phyloP scores from a whole-genome alignment of 106 monocot species.

The Cymbidium sinense region DNA sequence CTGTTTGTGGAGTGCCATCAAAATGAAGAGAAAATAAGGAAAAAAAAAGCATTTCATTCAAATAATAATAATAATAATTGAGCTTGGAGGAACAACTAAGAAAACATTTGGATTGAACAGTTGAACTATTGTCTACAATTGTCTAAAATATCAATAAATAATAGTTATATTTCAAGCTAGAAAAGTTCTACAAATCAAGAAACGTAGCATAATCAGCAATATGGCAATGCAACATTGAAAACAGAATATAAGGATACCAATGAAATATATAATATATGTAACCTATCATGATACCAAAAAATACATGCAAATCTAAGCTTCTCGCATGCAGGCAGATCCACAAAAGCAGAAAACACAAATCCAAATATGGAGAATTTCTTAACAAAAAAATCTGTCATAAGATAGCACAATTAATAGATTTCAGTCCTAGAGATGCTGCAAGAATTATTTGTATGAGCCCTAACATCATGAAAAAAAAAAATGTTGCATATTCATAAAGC shows the following conservation, averaged over 20 bases:
- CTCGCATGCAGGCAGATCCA: not conserved
- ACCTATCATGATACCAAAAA: not conserved
- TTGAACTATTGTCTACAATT: not conserved
- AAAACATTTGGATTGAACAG: not conserved
- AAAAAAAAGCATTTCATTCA: not conserved
- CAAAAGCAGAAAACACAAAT: not conserved
- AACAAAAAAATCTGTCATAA: not conserved
- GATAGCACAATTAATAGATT: not conserved
- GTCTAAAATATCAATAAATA: not conserved
- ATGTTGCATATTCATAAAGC: not conserved
- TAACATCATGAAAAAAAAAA: not conserved
- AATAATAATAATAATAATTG: not conserved
- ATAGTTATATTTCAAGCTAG: not conserved
- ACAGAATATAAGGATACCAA: not conserved
- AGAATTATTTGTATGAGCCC: not conserved
- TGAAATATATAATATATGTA: not conserved
- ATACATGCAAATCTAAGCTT: not conserved
- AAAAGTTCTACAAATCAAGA: not conserved
- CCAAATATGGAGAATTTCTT: not conserved
- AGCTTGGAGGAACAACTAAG: not conserved
- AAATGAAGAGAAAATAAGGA: not conserved
- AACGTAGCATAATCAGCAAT: not conserved
- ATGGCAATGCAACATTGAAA: not conserved
- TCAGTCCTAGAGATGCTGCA: not conserved
- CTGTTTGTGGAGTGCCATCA: slow-evolving; percentile 26